Base-by-base conservation (phyloP, 2,329 filamentous ascomycete species). In the Penicillium expansum region DNA sequence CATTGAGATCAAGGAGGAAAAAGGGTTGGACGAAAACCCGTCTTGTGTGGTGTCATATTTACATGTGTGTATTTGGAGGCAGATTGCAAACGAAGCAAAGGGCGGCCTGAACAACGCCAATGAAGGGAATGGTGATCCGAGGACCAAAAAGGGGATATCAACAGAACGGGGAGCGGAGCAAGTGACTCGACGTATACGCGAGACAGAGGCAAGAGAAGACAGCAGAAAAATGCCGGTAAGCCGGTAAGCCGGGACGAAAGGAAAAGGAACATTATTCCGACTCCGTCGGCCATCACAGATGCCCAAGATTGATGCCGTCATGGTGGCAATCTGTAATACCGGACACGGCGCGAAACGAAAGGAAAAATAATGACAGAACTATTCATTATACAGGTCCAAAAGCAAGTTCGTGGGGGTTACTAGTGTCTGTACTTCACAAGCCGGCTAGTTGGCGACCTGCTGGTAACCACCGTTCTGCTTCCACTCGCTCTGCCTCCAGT, bases 401-500 rank as follows among this genome's bases (percentile, higher is more conserved):
- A 45, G 42, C 49, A 52, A 55, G 44, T 58, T 63, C 52, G 47
- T 60, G 42, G 24, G 44, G 42, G 29, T 38, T 33, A 24, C 35
- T 29, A n/a, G 30, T 35, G 16, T 18, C 27, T 18, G 27, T 24
- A 43, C 29, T 24, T 43, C 20, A n/a, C 37, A 53, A 45, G 20
- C 32, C 27, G 3, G 18, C 52, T 64, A 66, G 47, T 56, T 57
- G 51, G 11, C 38, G 29, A 73, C 69, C 35, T 67, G 65, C 38
- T 61, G 62, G 51, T 73, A 73, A 50, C 71, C 66, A 29, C 61
- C 62, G 56, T 67, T 51, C 30, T 24, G 27, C 38, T 58, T 66
- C 67, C 68, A 76, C 57, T 73, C 72, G 42, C 66, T 71, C 55
- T 71, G 65, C 48, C 69, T 74, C 75, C 75, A 77, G 41, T 72